Percentiles rank a stretch among this genome's conserved stretches.
Evolutionary conservation across 2,329 filamentous ascomycete genomes (phyloP).

Genomic region (Aspergillus nomiae): DNA sequence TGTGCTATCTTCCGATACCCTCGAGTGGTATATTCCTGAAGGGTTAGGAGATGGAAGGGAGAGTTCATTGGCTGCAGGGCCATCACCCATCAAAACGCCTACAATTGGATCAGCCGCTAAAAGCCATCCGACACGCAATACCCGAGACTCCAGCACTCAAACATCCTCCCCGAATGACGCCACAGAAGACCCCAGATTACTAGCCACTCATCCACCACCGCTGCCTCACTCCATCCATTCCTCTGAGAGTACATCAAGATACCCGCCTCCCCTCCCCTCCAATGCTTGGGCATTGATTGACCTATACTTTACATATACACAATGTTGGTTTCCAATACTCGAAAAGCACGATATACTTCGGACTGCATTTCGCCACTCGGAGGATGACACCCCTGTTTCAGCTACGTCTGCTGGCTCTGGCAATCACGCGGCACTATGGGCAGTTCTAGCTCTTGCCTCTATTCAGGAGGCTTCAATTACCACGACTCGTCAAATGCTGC

Average conservation of each 20-base stretch:
- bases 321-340: conserved; percentile 74
- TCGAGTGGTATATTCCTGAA: conserved; percentile 39
- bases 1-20: conserved; percentile 31
- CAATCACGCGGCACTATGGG: conserved; percentile 62
- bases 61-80: conserved; percentile 19
- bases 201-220: neutral
- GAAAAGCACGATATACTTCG: conserved; percentile 66
- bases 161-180: conserved; percentile 14
- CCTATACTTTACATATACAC: conserved; percentile 73
- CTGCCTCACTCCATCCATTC: neutral
- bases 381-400: conserved; percentile 28
- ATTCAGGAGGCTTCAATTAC: conserved; percentile 51
- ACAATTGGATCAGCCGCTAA: conserved; percentile 17
- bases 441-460: conserved; percentile 59
- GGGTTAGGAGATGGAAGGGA: conserved; percentile 21
- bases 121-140: conserved; percentile 16
- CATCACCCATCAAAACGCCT: conserved; percentile 30
- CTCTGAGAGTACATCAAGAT: neutral
- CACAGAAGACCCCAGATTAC: neutral
- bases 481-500: conserved; percentile 22
- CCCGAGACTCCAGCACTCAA: conserved; percentile 30
- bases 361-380: conserved; percentile 43
- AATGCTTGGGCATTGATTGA: conserved; percentile 60
- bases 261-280: conserved; percentile 55
- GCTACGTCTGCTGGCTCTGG: conserved; percentile 39